Conservation (phyloP, 768 basidiomycete genomes). For the Neoboletus subvelutipes region DNA sequence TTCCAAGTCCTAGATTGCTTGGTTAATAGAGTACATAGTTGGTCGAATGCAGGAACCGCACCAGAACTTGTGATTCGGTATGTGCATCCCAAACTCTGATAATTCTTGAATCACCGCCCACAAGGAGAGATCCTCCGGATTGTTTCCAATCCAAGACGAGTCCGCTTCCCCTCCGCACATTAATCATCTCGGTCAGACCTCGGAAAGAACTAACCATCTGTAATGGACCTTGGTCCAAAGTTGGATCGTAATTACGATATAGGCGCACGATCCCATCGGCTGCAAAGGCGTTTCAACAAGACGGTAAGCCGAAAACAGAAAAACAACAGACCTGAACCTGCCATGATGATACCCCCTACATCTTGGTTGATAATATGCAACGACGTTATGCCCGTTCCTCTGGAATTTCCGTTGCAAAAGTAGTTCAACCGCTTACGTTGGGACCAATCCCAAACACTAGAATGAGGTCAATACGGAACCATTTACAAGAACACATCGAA, state of each 20-base stretch:
- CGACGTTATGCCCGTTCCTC: conserved; percentile 80
- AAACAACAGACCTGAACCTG: conserved; percentile 68
- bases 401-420: conserved; percentile 88
- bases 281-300: conserved; percentile 31
- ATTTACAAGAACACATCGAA: conserved; percentile 3
- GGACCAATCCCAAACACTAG: conserved; percentile 95
- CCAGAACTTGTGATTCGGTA: conserved; percentile 75
- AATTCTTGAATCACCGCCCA: conserved; percentile 86
- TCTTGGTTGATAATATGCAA: conserved; percentile 95
- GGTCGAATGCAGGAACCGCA: conserved; percentile 36
- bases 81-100: conserved; percentile 96
- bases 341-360: conserved; percentile 84
- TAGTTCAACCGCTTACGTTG: conserved; percentile 70
- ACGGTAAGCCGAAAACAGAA: neutral
- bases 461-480: neutral
- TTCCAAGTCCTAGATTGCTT: conserved; percentile 66
- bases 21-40: neutral
- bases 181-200: conserved; percentile 76
- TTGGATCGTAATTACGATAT: conserved; percentile 88
- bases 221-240: conserved; percentile 65
- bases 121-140: conserved; percentile 76
- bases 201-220: conserved; percentile 95
- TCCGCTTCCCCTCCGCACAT: conserved; percentile 74
- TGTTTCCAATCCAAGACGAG: conserved; percentile 95
- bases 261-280: conserved; percentile 92